Percentiles rank a stretch among this genome's conserved stretches.
Conservation (phyloP, 2,329 filamentous ascomycete species). For the Hymenoscyphus albidus region DNA sequence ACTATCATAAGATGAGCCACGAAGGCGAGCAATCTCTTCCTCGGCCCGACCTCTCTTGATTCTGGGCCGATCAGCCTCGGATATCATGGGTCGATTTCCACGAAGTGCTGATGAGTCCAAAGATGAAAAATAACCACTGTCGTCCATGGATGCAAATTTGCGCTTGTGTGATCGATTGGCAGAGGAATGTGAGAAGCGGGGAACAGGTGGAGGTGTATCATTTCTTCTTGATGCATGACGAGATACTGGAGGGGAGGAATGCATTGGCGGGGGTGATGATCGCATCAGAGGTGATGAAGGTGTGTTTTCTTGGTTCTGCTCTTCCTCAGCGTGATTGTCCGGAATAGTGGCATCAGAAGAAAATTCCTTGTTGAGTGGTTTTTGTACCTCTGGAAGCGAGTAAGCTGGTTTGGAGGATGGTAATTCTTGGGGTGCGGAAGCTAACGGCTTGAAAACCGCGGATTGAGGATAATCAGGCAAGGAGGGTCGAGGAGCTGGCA, state of each 20-base stretch:
- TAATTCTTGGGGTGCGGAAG: conserved; percentile 25
- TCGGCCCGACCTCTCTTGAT: conserved; percentile 89
- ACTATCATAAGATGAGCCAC: conserved; percentile 89
- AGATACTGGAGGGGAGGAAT: conserved; percentile 85
- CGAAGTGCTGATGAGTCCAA: conserved; percentile 86
- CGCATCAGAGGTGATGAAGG: conserved; percentile 45
- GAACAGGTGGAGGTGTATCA: conserved; percentile 72
- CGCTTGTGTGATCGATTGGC: conserved; percentile 62
- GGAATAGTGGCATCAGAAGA: conserved; percentile 77
- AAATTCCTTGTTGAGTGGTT: conserved; percentile 44
- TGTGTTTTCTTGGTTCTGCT: conserved; percentile 45
- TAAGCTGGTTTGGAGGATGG: conserved; percentile 25
- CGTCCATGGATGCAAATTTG: conserved; percentile 76
- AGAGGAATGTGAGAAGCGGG: conserved; percentile 59
- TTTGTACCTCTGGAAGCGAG: conserved; percentile 21
- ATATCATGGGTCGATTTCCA: conserved; percentile 67
- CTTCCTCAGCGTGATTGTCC: conserved; percentile 59
- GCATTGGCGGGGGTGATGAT: conserved; percentile 73
- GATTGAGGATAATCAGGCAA: conserved; percentile 26
- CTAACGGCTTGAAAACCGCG: conserved; percentile 26
- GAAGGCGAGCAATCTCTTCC: conserved; percentile 89
- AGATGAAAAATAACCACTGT: conserved; percentile 96
- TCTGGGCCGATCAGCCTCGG: conserved; percentile 73
- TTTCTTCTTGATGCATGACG: conserved; percentile 53
- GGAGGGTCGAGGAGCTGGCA: conserved; percentile 12